Evolutionary conservation across 106 monocot species (phyloP).

Genomic region (Dactylorhiza incarnata): DNA sequence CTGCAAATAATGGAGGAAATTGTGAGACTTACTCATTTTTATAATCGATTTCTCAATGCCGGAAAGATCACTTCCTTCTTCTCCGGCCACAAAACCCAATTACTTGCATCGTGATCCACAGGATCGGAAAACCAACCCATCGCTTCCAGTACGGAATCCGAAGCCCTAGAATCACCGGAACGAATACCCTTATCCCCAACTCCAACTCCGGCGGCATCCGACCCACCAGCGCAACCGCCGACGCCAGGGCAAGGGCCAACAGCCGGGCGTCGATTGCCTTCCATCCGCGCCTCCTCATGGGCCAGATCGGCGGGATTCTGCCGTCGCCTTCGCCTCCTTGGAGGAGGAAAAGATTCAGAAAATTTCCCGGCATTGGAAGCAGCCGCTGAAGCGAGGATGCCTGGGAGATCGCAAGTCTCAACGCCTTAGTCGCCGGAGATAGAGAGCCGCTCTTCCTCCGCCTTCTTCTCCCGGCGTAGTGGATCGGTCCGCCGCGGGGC

Average conservation of each 20-base stretch:
- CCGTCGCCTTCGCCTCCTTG: background rate
- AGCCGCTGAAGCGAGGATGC: background rate
- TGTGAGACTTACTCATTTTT: too few species aligned
- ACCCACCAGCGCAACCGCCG: background rate
- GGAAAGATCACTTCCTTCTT: too few species aligned
- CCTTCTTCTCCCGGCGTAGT: background rate
- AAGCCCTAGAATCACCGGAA: conserved; percentile 2
- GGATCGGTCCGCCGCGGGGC: background rate
- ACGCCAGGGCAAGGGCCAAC: background rate
- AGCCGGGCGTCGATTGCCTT: background rate
- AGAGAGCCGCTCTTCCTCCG: background rate
- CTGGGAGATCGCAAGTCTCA: background rate
- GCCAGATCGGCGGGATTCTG: background rate
- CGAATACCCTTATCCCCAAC: background rate
- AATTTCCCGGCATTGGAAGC: background rate
- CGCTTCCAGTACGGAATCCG: background rate
- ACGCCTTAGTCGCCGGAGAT: background rate
- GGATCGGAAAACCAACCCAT: background rate
- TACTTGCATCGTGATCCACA: background rate
- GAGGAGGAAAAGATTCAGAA: background rate
- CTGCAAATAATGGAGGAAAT: too few species aligned
- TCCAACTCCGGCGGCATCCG: background rate
- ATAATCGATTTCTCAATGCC: too few species aligned
- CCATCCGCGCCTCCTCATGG: background rate
- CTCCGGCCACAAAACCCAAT: background rate